These are phyloP conservation scores for Macadamia tetraphylla DNA, from an alignment of 164 flowering plant genomes.

Conservation along the genomic window DNA sequence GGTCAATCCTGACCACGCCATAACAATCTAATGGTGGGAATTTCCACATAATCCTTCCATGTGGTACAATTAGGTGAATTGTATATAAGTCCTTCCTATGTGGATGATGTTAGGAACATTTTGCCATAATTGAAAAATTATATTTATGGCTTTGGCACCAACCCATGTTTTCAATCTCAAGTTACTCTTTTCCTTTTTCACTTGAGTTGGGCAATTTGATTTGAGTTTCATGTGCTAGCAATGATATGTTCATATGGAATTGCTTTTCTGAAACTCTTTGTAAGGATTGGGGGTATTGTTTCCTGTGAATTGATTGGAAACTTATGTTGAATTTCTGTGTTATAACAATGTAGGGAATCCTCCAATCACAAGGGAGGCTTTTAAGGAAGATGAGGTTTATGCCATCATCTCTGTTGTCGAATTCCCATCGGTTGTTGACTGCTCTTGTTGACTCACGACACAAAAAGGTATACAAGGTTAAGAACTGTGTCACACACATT, in stretches of 20 bases:
- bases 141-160: not conserved
- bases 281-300: no score
- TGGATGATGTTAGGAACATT: no score
- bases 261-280: not conserved
- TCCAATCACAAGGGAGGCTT: slow-evolving; percentile 95
- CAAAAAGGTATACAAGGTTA: slow-evolving; percentile 91
- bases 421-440: slow-evolving; percentile 89
- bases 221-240: not conserved
- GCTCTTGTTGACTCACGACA: slow-evolving; percentile 96
- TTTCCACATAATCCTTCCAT: no score
- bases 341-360: slow-evolving; percentile 61
- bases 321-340: slow-evolving; percentile 1
- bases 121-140: not conserved
- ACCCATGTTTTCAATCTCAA: not conserved
- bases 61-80: no score
- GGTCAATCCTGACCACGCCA: no score
- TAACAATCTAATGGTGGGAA: no score
- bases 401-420: slow-evolving; percentile 92
- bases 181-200: not conserved
- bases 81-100: no score
- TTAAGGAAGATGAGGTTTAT: slow-evolving; percentile 90
- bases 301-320: not conserved
- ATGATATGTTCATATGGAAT: not conserved
- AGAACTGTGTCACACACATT: slow-evolving; percentile 86
- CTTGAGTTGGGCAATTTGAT: not conserved